phyloP scores from a whole-genome alignment of 805 yeast genomes.

The Nakazawaea anatomiae region DNA sequence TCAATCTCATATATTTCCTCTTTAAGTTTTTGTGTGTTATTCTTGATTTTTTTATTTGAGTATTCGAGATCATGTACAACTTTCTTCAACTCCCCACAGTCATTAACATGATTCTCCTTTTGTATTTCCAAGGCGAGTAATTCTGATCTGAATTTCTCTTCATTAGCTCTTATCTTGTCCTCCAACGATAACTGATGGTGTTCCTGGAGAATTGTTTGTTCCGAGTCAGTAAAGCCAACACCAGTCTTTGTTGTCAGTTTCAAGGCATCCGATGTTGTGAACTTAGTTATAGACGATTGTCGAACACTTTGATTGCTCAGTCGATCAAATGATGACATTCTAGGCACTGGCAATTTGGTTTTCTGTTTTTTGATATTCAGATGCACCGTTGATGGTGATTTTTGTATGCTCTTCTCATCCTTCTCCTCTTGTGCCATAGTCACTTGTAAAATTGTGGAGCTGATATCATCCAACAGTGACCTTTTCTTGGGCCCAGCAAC shows the following conservation, averaged over 20 bases:
- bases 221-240: neutral
- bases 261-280: slow-evolving; percentile 13
- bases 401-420: neutral
- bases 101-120: slow-evolving; percentile 9
- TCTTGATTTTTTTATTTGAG: slow-evolving; percentile 16
- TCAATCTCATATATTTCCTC: slow-evolving; percentile 17
- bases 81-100: slow-evolving; percentile 19
- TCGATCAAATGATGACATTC: slow-evolving; percentile 19
- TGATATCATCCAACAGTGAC: slow-evolving; percentile 17
- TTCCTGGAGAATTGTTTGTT: neutral
- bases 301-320: slow-evolving; percentile 13
- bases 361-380: slow-evolving; percentile 23
- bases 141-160: neutral
- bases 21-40: slow-evolving; percentile 22
- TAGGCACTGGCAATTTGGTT: slow-evolving; percentile 22
- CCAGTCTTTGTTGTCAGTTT: slow-evolving; percentile 6
- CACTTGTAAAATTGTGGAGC: slow-evolving; percentile 11
- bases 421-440: neutral
- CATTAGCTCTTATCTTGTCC: slow-evolving; percentile 12
- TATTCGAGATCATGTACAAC: slow-evolving; percentile 17
- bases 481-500: slow-evolving; percentile 12
- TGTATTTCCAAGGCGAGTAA: slow-evolving; percentile 1
- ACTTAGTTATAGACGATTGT: neutral
- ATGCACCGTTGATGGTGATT: slow-evolving; percentile 16
- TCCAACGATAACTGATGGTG: slow-evolving; percentile 1